Evolutionary conservation across 2,329 filamentous ascomycete genomes (phyloP).

Genomic region (Sporothrix globosa): DNA sequence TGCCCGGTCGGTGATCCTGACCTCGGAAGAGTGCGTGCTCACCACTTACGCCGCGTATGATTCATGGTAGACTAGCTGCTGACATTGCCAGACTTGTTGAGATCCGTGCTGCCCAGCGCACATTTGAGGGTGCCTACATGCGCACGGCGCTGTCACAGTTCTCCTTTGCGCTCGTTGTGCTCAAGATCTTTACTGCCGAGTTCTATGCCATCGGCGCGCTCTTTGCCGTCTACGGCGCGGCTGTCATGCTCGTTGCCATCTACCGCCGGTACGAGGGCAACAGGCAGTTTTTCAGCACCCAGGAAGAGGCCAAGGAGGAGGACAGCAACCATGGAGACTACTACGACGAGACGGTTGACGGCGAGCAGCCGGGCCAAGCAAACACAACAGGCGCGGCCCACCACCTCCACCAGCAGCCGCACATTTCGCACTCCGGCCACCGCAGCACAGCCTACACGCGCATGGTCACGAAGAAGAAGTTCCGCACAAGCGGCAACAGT

Average conservation of each 20-base stretch:
- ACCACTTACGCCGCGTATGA: not conserved
- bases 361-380: constrained; percentile 28
- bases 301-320: constrained; percentile 46
- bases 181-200: constrained; percentile 95
- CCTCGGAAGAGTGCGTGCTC: constrained; percentile 67
- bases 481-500: constrained; percentile 66
- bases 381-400: constrained; percentile 38
- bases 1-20: constrained; percentile 80
- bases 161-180: constrained; percentile 88
- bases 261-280: constrained; percentile 92
- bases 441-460: constrained; percentile 32
- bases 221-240: constrained; percentile 88
- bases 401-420: constrained; percentile 44
- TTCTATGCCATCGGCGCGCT: constrained; percentile 97
- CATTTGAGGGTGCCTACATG: constrained; percentile 96
- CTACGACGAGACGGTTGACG: constrained; percentile 32
- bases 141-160: constrained; percentile 94
- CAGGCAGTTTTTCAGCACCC: constrained; percentile 80
- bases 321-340: constrained; percentile 30
- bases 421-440: constrained; percentile 35
- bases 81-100: constrained; percentile 69
- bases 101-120: constrained; percentile 90
- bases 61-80: not conserved
- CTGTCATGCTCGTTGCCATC: constrained; percentile 78
- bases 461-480: constrained; percentile 56